Evolutionary conservation across 257 asterid species (phyloP).

Genomic region (Capsicum baccatum): DNA sequence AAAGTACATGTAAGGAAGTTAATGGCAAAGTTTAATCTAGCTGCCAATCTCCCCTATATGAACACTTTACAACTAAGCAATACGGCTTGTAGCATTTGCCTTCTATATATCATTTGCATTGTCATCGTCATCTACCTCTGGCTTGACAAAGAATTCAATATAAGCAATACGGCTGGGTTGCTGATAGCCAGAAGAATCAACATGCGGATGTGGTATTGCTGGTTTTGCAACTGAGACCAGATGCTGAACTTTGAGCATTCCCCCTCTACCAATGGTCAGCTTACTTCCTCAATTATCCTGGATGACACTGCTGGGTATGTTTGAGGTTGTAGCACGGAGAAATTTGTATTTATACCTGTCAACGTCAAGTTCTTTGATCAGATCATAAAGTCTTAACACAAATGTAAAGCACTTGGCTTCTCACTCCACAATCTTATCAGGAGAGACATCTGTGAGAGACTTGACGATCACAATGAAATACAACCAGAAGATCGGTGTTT

Average conservation of each 20-base stretch:
- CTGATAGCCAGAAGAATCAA: slow-evolving; percentile 72
- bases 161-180: slow-evolving; percentile 94
- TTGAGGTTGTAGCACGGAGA: slow-evolving; percentile 88
- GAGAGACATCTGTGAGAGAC: slow-evolving; percentile 66
- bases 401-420: slow-evolving; percentile 14
- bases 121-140: slow-evolving; percentile 70
- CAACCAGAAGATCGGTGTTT: slow-evolving; percentile 78
- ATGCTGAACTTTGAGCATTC: slow-evolving; percentile 93
- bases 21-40: neutral
- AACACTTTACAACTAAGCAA: neutral
- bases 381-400: slow-evolving; percentile 23
- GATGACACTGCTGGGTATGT: slow-evolving; percentile 79
- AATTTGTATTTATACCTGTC: slow-evolving; percentile 92
- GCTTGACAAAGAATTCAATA: slow-evolving; percentile 94
- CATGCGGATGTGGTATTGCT: slow-evolving; percentile 52
- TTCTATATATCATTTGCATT: slow-evolving; percentile 36
- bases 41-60: neutral
- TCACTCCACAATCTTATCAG: neutral
- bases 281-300: slow-evolving; percentile 94
- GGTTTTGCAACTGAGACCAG: slow-evolving; percentile 77
- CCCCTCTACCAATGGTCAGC: slow-evolving; percentile 89
- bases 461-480: slow-evolving; percentile 78
- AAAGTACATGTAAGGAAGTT: neutral
- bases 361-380: slow-evolving; percentile 30
- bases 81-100: no score